Evolutionary conservation across 305 asterid genomes (phyloP), one percentile per base, ranked within the genome.

Genomic region (Fraxinus albicans): DNA sequence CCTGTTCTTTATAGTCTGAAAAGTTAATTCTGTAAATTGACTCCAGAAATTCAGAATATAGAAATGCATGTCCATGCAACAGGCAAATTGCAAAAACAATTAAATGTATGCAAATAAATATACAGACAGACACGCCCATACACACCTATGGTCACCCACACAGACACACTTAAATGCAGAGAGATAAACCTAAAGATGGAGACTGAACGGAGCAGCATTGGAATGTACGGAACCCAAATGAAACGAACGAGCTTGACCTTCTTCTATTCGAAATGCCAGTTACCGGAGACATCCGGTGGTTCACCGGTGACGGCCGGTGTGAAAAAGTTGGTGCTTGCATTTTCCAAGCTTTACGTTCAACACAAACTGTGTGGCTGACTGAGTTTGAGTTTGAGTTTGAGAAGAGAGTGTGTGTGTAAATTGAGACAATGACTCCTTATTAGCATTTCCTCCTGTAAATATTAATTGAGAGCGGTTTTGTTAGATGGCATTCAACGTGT

Each of bases 241-340:
- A 12, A 58, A 77, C 80, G 4, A 88, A 79, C 53, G 23, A 82
- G 81, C 73, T 82, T 60, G 78, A 79, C 80, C 78, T 79, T 69
- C 58, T 65, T 73, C 89, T 78, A 25, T 80, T 9, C 42, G 79
- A 35, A 79, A 83, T 13, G 75, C 75, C 79, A 70, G 83, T 29
- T 33, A 50, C 13, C 23, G 88, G 8, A 27, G 55, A 27, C 4
- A 69, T 34, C 42, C 77, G 81, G 84, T 80, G 47, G 76, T 8
- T 77, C 60, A 85, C 50, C 81, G 84, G 83, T n/a, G 85, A 86
- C n/a, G 85, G 87, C 21, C 83, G 84, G 67, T 81, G 89, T 40
- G 82, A 79, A 38, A 86, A 74, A 4, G 91, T 40, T n/a, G 79
- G 8, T 38, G 88, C 88, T 76, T 89, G 94, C 92, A 90, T 87